Base-by-base conservation (phyloP, 306 rosid species). In the Begonia loranthoides region DNA sequence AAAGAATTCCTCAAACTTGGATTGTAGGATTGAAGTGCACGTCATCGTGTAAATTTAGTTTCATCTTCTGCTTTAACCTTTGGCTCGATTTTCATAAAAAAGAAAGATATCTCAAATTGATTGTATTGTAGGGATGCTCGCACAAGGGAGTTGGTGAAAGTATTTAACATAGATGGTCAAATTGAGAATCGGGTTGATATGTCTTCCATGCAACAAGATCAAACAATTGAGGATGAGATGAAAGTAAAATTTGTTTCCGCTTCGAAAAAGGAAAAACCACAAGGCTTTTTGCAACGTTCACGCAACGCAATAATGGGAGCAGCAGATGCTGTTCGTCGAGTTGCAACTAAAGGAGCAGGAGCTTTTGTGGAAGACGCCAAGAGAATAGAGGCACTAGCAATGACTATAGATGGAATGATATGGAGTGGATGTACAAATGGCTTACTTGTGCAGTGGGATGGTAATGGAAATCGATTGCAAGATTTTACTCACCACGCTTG, bases 351-450 rank as follows among this genome's bases (percentile, higher is more conserved):
- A 70, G 94, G 99, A 16, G 82, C 96, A 34, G 96, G 99, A 58
- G 96, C 96, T 33, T 84, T 92, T 56, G 85, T 64, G 22, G 99
- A 92, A 22, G 99, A 86, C 57, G 48, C 75, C 57, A 86, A 80
- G 76, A 77, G 89, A 66, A 81, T 78, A 2, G 99, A 86, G 70
- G 82, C 96, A n/a, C 52, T 86, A 0, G 77, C 76, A 24, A 78
- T 76, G 53, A 67, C 94, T 39, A 62, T 66, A 2, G 94, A 92
- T 73, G 99, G 99, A 51, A 80, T 75, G 82, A 79, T 86, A 65
- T 92, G 96, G 99, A 86, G 82, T 64, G 99, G 96, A 74, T 83
- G 87, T 65, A 70, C 99, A 59, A 92, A 83, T 73, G 99, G 99
- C 60, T 60, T 86, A 61, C 64, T 92, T 46, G 77, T 92, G 53